Percentiles rank a stretch among this genome's conserved stretches.
These are phyloP conservation scores for Paraconiothyrium brasiliense DNA, from an alignment of 2,329 filamentous ascomycete species.

Conservation along the genomic window DNA sequence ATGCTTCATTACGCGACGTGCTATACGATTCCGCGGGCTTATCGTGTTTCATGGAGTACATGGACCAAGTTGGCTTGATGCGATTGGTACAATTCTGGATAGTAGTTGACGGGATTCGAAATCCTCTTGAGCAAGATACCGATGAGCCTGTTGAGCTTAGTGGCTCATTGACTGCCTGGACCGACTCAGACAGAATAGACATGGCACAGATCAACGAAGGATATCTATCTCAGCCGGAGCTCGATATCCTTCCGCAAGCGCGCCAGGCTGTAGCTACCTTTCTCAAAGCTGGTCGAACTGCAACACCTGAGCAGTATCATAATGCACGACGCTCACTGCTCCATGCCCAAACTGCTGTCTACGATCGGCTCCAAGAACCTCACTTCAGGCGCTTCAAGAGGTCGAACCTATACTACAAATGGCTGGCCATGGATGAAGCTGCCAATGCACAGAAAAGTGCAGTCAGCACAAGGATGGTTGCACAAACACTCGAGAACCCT, in stretches of 20 bases:
- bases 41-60: slow-evolving; percentile 99
- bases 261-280: slow-evolving; percentile 79
- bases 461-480: slow-evolving; percentile 36
- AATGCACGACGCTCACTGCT: slow-evolving; percentile 83
- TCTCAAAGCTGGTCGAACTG: slow-evolving; percentile 77
- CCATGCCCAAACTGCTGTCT: slow-evolving; percentile 79
- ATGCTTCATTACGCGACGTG: slow-evolving; percentile 82
- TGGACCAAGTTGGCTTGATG: slow-evolving; percentile 91
- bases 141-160: slow-evolving; percentile 72
- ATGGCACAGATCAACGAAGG: slow-evolving; percentile 90
- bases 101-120: slow-evolving; percentile 94
- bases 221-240: slow-evolving; percentile 83
- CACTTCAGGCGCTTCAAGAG: slow-evolving; percentile 88
- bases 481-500: slow-evolving; percentile 39
- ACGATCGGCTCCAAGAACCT: slow-evolving; percentile 83
- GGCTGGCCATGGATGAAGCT: slow-evolving; percentile 84
- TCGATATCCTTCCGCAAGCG: slow-evolving; percentile 77
- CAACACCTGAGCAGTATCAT: slow-evolving; percentile 83
- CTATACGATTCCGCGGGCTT: slow-evolving; percentile 88
- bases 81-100: slow-evolving; percentile 97
- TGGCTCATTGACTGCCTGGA: slow-evolving; percentile 69
- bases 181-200: slow-evolving; percentile 84
- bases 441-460: slow-evolving; percentile 45
- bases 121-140: slow-evolving; percentile 87
- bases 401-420: slow-evolving; percentile 96